phyloP scores from a whole-genome alignment of 805 yeast species.

The Groenewaldozyma tartarivorans region DNA sequence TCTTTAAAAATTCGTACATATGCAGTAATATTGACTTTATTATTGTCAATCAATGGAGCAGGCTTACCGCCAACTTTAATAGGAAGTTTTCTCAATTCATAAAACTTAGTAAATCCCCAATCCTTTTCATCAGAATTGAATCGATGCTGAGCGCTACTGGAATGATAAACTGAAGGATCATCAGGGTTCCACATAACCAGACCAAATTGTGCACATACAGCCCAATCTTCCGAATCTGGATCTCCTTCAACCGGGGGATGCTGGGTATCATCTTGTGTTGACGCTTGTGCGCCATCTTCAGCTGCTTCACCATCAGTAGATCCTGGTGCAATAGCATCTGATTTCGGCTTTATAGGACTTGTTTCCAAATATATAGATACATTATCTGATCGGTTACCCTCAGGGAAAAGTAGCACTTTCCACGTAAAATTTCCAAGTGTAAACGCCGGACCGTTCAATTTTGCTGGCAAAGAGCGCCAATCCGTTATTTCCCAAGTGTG shows the following conservation, averaged over 20 bases:
- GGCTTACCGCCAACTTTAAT: constrained; percentile 29
- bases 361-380: constrained; percentile 80
- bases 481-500: constrained; percentile 29
- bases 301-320: constrained; percentile 2
- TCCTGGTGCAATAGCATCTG: constrained; percentile 14
- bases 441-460: constrained; percentile 25
- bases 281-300: constrained; percentile 3
- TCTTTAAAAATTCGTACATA: constrained; percentile 73
- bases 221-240: constrained; percentile 49
- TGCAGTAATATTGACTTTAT: constrained; percentile 61
- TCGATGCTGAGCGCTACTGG: constrained; percentile 66
- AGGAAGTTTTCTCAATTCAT: constrained; percentile 43
- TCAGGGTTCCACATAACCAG: constrained; percentile 76
- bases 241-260: too few relatives aligned
- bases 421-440: constrained; percentile 24
- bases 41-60: constrained; percentile 39
- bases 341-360: constrained; percentile 23
- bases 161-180: constrained; percentile 49
- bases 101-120: constrained; percentile 89
- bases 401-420: constrained; percentile 66
- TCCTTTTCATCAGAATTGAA: constrained; percentile 70
- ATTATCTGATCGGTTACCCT: constrained; percentile 51
- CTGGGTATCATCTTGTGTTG: constrained; percentile 1
- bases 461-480: constrained; percentile 29
- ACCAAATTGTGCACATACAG: constrained; percentile 85